These are phyloP conservation scores for Hysterangium stoloniferum DNA, from an alignment of 768 basidiomycete genomes.

Conservation along the genomic window DNA sequence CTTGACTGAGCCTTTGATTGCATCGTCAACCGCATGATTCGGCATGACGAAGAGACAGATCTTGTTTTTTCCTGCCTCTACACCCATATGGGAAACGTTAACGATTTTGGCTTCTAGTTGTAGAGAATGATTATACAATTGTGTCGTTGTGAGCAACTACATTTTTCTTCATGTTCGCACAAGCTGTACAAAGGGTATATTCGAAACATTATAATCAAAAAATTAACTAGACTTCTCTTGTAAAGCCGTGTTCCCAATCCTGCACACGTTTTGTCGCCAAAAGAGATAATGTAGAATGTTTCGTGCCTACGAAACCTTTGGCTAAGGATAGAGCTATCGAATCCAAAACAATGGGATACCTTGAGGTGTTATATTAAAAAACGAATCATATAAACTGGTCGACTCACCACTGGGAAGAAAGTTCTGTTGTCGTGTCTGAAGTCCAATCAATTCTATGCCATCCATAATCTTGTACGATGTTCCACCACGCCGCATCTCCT, in stretches of 20 bases:
- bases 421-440: constrained; percentile 32
- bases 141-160: too few species aligned
- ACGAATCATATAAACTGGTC: not conserved
- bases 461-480: constrained; percentile 38
- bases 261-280: constrained; percentile 55
- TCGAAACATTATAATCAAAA: too few species aligned
- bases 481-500: constrained; percentile 46
- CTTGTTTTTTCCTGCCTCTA: too few species aligned
- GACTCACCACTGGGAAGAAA: constrained; percentile 37
- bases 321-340: constrained; percentile 63
- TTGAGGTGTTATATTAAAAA: not conserved
- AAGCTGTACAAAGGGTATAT: too few species aligned
- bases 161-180: too few species aligned
- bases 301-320: constrained; percentile 63
- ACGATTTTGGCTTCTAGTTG: too few species aligned
- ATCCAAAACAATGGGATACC: constrained; percentile 60
- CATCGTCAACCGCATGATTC: too few species aligned
- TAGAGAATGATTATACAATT: too few species aligned
- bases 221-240: not conserved
- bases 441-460: constrained; percentile 50
- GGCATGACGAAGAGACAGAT: too few species aligned
- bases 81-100: too few species aligned
- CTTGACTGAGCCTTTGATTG: too few species aligned
- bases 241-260: constrained; percentile 37
- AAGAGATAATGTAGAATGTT: constrained; percentile 62